Base-by-base conservation (phyloP, 2,329 filamentous ascomycete genomes). In the Domatiomyces globalis region DNA sequence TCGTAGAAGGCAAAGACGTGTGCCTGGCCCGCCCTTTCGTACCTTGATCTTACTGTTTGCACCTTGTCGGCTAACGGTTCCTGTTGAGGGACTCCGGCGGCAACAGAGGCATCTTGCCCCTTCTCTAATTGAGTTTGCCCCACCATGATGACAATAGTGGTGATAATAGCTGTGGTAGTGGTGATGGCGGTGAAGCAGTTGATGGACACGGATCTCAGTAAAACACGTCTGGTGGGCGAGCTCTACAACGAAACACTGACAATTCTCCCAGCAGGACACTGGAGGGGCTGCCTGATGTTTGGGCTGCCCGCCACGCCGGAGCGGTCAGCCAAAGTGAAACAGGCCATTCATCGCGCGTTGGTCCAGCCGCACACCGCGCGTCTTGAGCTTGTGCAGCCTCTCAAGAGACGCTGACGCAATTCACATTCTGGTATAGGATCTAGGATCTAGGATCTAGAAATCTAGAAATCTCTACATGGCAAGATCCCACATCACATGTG, bases 1-100 rank as follows among this genome's bases (percentile, higher is more conserved):
- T 95, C 87, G 73, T 85, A 95, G 71, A 89, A 96, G 52, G 83
- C 76, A 64, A 94, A 87, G 58, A 94, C 85, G 59, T 94, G 87
- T 52, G 79, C 84, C 69, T 94, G 87, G 29, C 77, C 78, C 46
- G 84, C 85, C 60, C 81, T 76, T 56, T 77, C 73, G 71, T 89
- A 94, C 66, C 83, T 84, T 57, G 82, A 71, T 67, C 78, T 79
- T 43, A 94, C 77, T 60, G 79, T 69, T 51, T 79, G 73, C 62
- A 88, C 71, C 64, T 86, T 78, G 57, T 85, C 78, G 52, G 78
- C 67, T 39, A 78, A 77, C 53, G 86, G 74, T 58, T 69, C 74
- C 60, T 65, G 72, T 59, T 60, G 66, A 59, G 61, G 66, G 54
- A 58, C 66, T 60, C 61, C 68, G 46, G 57, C 53, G 18, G 61